Evolutionary conservation across 176 grass and related monocot genomes (phyloP), one percentile per base, ranked within the genome.

Genomic region (Bonia amplexicaulis): DNA sequence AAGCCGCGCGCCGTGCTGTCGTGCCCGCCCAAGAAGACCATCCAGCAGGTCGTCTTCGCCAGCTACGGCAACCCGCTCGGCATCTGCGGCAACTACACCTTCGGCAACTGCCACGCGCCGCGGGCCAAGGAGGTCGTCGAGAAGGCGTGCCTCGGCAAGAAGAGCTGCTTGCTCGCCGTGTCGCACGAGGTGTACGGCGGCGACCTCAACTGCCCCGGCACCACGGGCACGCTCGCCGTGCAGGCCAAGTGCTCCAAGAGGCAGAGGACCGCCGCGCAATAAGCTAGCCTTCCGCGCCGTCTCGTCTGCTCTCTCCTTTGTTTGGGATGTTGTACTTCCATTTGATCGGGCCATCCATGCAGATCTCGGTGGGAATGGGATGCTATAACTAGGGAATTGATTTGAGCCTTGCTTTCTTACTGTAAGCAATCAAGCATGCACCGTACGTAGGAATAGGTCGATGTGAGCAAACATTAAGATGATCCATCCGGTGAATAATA

Each of bases 221-320:
- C 90, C 52, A 88, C 87, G 11, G 57, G 15, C 66, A 98, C 93
- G 22, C 93, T 98, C 70, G 93, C 93, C 29, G 90, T 95, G 25
- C 96, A 98, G 80, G 96, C 86, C 17, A 98, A 95, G 90, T 98
- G 96, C 69, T 92, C 95, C 76, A 90, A 81, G 92, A 79, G 90
- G 83, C 26, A 73, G 52, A 68, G 31, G 33, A 53, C 82, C 48
- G 54, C 49, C 40, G 82, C 69, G 9, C 80, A 85, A 85, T 96
- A 77, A 96, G 37, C 45, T 58, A 11, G 23, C 9, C 23, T 13
- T 62, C 23, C 23, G 4, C 13, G 20, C 51, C 6, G 51, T 19
- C 16, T 53, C 51, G 1, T 58, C 54, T 58, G 8, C 17, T 45
- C 11, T 10, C 45, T 67, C 49, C 8, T 9, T 23, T 35, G 27